These are phyloP conservation scores for Botryotinia calthae DNA, from an alignment of 2,329 filamentous ascomycete species.

Conservation along the genomic window DNA sequence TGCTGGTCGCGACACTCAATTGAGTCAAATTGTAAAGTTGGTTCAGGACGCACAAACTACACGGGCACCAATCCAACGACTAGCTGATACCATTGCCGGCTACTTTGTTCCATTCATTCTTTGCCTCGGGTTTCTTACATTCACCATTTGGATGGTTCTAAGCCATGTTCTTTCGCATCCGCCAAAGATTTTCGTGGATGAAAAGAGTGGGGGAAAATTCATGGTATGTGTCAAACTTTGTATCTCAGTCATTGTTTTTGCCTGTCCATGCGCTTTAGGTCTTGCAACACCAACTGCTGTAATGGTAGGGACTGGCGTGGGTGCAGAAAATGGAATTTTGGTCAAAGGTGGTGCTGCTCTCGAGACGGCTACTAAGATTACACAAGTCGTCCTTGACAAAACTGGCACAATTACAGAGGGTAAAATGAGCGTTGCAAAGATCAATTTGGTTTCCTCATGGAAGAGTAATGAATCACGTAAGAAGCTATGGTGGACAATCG, in stretches of 20 bases:
- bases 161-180: conserved; percentile 81
- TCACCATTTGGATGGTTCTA: conserved; percentile 89
- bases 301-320: conserved; percentile 98
- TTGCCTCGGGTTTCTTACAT: conserved; percentile 77
- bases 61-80: conserved; percentile 87
- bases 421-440: conserved; percentile 86
- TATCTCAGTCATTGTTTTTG: conserved; percentile 97
- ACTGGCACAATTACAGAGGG: conserved; percentile 92
- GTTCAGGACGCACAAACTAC: conserved; percentile 96
- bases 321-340: conserved; percentile 93
- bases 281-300: conserved; percentile 94
- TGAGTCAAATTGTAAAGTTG: conserved; percentile 97
- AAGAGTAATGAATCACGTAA: conserved; percentile 63
- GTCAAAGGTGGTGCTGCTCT: conserved; percentile 94
- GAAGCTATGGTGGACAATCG: conserved; percentile 89
- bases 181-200: conserved; percentile 81
- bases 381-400: conserved; percentile 90
- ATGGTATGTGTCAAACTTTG: conserved; percentile 98
- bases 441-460: conserved; percentile 68
- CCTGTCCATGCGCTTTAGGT: conserved; percentile 94
- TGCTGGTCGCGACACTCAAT: conserved; percentile 90
- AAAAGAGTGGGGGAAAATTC: conserved; percentile 80
- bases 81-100: conserved; percentile 87
- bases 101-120: conserved; percentile 93
- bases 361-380: conserved; percentile 86